These are phyloP conservation scores for Medicago ruthenica DNA, from an alignment of 306 rosid genomes.

Conservation along the genomic window DNA sequence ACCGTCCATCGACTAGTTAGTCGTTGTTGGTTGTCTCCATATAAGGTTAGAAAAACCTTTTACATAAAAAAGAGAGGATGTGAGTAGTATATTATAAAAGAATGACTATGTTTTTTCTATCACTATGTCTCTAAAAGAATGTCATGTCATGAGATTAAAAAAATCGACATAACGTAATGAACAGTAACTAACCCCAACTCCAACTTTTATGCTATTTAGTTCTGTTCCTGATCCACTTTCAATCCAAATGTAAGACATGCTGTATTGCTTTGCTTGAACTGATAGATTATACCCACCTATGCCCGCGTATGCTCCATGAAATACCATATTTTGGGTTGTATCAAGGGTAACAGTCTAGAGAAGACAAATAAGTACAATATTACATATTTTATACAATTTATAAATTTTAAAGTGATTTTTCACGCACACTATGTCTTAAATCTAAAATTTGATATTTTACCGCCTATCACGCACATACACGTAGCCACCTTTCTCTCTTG, in stretches of 20 bases:
- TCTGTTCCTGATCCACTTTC: background rate
- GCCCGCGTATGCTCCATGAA: background rate
- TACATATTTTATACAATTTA: no score
- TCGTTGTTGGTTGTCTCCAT: background rate
- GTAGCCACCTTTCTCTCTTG: no score
- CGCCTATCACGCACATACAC: no score
- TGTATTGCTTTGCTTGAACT: background rate
- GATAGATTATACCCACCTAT: background rate
- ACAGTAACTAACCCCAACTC: background rate
- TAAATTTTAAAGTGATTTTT: no score
- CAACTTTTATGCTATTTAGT: background rate
- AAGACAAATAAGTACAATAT: background rate
- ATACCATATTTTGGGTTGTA: background rate
- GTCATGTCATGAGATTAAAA: background rate
- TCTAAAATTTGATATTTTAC: no score
- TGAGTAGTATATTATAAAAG: background rate
- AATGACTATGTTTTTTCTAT: background rate
- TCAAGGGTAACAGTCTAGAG: background rate
- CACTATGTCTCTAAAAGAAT: background rate
- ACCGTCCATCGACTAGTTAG: constrained; percentile 25
- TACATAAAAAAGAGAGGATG: no score
- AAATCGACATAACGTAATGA: background rate
- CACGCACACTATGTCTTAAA: no score
- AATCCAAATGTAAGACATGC: background rate
- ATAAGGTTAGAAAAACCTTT: background rate